phyloP scores from a whole-genome alignment of 2,329 filamentous ascomycete species.

The Amauroascus niger region DNA sequence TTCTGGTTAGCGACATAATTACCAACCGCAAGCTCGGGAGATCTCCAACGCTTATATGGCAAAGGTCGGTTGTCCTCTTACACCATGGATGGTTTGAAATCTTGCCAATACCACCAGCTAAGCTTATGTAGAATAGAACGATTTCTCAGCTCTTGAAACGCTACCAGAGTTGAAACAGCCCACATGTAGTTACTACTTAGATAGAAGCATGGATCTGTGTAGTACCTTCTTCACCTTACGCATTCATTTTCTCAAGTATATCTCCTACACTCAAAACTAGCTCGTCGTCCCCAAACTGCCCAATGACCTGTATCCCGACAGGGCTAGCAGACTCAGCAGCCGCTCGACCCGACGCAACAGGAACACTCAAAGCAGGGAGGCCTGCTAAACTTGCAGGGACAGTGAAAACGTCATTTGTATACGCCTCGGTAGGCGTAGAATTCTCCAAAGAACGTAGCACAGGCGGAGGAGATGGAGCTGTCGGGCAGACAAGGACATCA shows the following conservation, averaged over 20 bases:
- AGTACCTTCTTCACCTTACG: neutral
- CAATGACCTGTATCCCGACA: conserved; percentile 39
- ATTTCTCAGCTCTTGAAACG: neutral
- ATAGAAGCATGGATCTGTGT: neutral
- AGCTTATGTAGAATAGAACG: too few species aligned
- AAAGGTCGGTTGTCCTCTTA: too few species aligned
- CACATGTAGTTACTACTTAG: neutral
- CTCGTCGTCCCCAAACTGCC: conserved; percentile 41
- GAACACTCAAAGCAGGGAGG: conserved; percentile 77
- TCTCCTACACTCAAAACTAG: conserved; percentile 33
- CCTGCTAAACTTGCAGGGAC: conserved; percentile 90
- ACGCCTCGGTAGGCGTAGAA: conserved; percentile 54
- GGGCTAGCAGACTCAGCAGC: conserved; percentile 14
- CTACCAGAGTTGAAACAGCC: neutral
- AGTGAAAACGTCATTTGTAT: conserved; percentile 91
- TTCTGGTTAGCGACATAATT: too few species aligned
- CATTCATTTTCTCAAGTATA: conserved; percentile 24
- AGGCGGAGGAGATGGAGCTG: conserved; percentile 68
- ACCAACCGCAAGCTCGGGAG: too few species aligned
- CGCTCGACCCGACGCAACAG: conserved; percentile 40
- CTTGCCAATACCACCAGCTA: too few species aligned
- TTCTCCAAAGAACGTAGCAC: conserved; percentile 47
- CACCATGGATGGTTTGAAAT: too few species aligned
- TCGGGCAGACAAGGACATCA: conserved; percentile 81
- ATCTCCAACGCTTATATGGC: too few species aligned